Evolutionary conservation across 2,329 filamentous ascomycete genomes (phyloP), one percentile per base, ranked within the genome.

Genomic region (Stenocarpella maydis): DNA sequence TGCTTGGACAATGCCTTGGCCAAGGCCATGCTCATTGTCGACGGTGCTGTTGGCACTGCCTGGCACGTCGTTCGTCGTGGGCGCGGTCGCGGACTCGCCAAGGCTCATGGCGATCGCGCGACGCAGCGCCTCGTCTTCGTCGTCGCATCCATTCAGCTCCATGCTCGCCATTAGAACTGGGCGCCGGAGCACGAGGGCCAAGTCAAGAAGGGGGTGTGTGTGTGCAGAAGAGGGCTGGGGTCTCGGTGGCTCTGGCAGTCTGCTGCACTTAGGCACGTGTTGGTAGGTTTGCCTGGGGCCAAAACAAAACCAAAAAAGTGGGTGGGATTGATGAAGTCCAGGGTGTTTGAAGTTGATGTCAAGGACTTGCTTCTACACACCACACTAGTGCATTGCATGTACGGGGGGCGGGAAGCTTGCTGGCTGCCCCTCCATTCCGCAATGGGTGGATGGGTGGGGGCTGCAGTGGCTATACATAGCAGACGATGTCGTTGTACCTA

Each of bases 61-160:
- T n/a, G 53, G 52, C 31, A 39, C 41, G 19, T 54, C 65, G 43
- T 49, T 41, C 58, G 61, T 63, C 28, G 58, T 26, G n/a, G 58
- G 43, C 26, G 58, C 15, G 34, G 58, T 26, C 37, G 72, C 71
- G 43, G 74, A 73, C 47, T 80, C 75, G 50, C 79, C 78, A 19
- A 90, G 80, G 10, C 88, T 90, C 34, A 90, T 78, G 19, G 85
- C 88, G 69, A 92, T 89, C 37, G 90, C 89, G 70, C 82, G 82
- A 34, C 83, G 83, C n/a, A 91, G 78, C 37, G 88, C 87, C 70
- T 88, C 87, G 64, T 91, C 87, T 24, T 89, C 86, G 54, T 86
- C 84, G 28, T 78, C 78, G 15, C 73, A 74, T 10, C 77, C 77
- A 31, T 80, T 79, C 49, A 78, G 60, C 41, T 77, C 76, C 3